Conservation (phyloP, 164 flowering plant genomes). For the Nymphaea thermarum region DNA sequence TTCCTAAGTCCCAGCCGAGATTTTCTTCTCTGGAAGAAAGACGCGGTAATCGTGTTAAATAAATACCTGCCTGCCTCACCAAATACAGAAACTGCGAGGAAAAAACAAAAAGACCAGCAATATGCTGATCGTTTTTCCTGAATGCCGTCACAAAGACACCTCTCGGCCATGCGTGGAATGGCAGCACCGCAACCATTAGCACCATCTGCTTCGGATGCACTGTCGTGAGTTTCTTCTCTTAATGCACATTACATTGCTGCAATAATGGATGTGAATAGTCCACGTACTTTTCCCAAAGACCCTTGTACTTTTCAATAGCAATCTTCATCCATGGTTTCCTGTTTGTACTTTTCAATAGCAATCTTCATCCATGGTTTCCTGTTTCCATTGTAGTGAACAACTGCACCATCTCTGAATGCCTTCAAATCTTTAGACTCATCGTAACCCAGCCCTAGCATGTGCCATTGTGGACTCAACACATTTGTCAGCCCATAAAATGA, state of each 20-base stretch:
- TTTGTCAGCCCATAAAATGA: conserved; percentile 77
- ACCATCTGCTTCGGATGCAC: background rate
- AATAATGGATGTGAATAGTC: conserved; percentile 53
- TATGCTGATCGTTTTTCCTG: background rate
- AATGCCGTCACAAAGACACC: background rate
- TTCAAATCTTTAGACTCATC: conserved; percentile 46
- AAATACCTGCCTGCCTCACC: background rate
- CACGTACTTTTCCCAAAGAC: conserved; percentile 68
- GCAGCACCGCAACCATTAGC: background rate
- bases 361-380: conserved; percentile 86
- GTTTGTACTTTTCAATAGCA: conserved; percentile 71
- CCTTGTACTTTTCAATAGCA: conserved; percentile 73
- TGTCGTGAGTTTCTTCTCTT: background rate
- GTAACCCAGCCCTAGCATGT: conserved; percentile 73
- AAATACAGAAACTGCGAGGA: no score
- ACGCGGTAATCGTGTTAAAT: no score
- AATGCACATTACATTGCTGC: conserved; percentile 52
- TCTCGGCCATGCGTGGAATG: background rate
- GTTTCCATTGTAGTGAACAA: conserved; percentile 78
- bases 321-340: conserved; percentile 86
- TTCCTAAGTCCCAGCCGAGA: no score
- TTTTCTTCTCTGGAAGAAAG: no score
- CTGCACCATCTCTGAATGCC: conserved; percentile 62
- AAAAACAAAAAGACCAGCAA: background rate
- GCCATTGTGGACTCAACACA: conserved; percentile 68